Percentiles rank a stretch among this genome's conserved stretches.
Conservation (phyloP, 2,329 filamentous ascomycete genomes). For the Apiospora hydei region DNA sequence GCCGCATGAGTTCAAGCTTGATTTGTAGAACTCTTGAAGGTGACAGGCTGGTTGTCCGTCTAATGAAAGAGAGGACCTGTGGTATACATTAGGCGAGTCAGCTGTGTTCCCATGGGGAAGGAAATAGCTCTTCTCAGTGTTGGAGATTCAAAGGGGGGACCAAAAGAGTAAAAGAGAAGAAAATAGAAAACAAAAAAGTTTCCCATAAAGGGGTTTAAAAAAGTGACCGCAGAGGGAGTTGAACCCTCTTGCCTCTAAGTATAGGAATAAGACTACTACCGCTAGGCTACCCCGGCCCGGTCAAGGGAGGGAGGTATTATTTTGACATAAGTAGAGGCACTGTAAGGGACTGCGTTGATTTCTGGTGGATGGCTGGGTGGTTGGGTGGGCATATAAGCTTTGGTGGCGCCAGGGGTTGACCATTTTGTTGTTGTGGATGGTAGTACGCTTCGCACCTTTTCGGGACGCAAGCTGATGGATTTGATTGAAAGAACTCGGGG, state of each 20-base stretch:
- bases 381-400: background rate
- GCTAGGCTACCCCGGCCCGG: constrained; percentile 12
- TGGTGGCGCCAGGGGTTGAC: background rate
- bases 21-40: constrained; percentile 17
- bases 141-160: background rate
- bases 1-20: constrained; percentile 69
- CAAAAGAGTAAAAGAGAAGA: background rate
- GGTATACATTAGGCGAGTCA: too few relatives aligned
- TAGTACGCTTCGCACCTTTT: background rate
- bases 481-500: background rate
- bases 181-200: background rate
- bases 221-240: constrained; percentile 12
- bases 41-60: background rate
- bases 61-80: too few relatives aligned
- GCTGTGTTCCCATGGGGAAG: too few relatives aligned
- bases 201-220: background rate
- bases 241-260: constrained; percentile 4
- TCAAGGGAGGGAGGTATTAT: background rate
- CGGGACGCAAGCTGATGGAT: background rate
- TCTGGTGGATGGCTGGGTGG: background rate
- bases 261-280: background rate
- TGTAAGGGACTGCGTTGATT: background rate
- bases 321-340: background rate
- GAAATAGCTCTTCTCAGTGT: background rate
- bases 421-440: background rate